Base-by-base conservation (phyloP, 228 moss, liverwort and hornwort genomes). In the Sphagnum fallax region DNA sequence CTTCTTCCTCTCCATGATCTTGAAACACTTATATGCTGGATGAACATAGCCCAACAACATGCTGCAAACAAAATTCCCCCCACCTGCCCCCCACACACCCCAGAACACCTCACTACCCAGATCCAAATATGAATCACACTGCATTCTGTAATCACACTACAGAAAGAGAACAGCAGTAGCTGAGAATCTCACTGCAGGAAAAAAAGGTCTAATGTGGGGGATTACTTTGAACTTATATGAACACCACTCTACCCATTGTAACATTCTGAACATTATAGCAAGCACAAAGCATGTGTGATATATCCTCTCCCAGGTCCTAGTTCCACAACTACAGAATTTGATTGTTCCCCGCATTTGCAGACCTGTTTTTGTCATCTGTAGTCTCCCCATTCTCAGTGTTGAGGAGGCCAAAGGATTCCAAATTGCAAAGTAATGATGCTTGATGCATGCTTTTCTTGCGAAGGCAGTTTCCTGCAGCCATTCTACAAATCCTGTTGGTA, bases 301-400 rank as follows among this genome's bases (percentile, higher is more conserved):
- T 98, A 98, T 15, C 98, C 98, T 80, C 98, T 87, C 85, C 98
- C 98, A 65, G 98, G 94, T 66, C 98, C 98, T 69, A 98, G 90
- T 75, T 98, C 94, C 63, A 98, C 86, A 64, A 87, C 52, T 5
- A 48, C 61, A 52, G 69, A 63, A 55, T 70, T 52, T 12, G 5
- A 65, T 7, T 69, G 64, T 51, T 58, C 57, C 51, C 18, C 64
- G 52, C 64, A 53, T 63, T 50, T 63, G 61, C 48, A 64, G 57
- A 47, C 63, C 67, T 62, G 2, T 73, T 68, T 79, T 63, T 66
- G 76, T 51, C 65, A 60, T 62, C 52, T 16, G 62, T 48, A 10
- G 63, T 70, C 52, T 73, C 57, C 32, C n/a, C 71, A 52, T 53
- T 55, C 59, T 71, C 66, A 6, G 6, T 78, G 67, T 82, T 76